phyloP scores from a whole-genome alignment of 1,284 basidiomycete species.

The Leccinum huronense region DNA sequence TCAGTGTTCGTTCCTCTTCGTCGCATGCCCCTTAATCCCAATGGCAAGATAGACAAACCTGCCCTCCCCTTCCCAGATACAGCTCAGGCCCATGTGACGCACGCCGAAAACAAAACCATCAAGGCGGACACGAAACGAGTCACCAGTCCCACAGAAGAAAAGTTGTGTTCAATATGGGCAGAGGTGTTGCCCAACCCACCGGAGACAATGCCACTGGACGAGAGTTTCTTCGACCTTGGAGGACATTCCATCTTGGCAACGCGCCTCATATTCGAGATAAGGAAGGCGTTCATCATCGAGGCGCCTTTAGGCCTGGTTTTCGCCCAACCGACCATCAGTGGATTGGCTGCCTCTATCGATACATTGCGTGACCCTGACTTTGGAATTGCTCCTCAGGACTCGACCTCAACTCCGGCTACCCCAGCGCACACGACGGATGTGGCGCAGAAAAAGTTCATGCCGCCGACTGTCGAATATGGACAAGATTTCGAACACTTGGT shows the following conservation, averaged over 20 bases:
- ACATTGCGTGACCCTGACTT: conserved; percentile 77
- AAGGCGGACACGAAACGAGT: conserved; percentile 35
- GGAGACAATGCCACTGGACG: conserved; percentile 79
- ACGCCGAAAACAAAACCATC: conserved; percentile 36
- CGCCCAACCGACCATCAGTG: conserved; percentile 83
- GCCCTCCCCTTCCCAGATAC: conserved; percentile 99
- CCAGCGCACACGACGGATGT: conserved; percentile 23
- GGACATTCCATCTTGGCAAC: conserved; percentile 99
- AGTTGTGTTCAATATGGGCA: conserved; percentile 82
- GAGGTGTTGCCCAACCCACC: conserved; percentile 82
- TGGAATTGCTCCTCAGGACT: conserved; percentile 56
- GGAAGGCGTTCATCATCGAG: conserved; percentile 89
- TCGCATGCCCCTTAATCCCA: conserved; percentile 98
- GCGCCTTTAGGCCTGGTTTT: conserved; percentile 94
- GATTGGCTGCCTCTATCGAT: conserved; percentile 83
- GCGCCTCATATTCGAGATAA: conserved; percentile 94
- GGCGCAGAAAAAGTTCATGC: conserved; percentile 17
- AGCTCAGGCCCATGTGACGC: conserved; percentile 59
- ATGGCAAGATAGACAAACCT: conserved; percentile 99
- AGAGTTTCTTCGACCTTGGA: conserved; percentile 98
- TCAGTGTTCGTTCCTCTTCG: conserved; percentile 91
- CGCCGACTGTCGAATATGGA: conserved; percentile 62
- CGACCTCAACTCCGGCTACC: conserved; percentile 26
- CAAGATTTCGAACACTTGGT: conserved; percentile 74
- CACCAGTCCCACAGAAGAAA: conserved; percentile 74